phyloP scores from a whole-genome alignment of 305 asterid genomes.

The Stenogyne calaminthoides region DNA sequence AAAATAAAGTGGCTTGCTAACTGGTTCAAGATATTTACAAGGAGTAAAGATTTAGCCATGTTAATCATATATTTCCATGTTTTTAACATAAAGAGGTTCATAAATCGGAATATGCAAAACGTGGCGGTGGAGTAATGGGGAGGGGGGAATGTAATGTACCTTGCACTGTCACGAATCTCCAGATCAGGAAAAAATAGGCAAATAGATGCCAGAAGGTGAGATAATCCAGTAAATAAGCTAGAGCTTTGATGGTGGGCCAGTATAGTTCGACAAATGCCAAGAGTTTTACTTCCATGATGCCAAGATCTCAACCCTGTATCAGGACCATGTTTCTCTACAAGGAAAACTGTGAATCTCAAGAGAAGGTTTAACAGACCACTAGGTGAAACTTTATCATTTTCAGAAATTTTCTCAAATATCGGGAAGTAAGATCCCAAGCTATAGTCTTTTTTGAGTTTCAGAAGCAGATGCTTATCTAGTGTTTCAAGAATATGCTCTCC shows the following conservation, averaged over 20 bases:
- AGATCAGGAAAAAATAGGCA: slow-evolving; percentile 90
- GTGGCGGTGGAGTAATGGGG: background rate
- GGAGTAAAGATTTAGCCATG: slow-evolving; percentile 8
- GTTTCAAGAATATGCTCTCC: slow-evolving; percentile 83
- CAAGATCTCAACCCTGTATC: slow-evolving; percentile 84
- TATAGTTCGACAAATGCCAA: slow-evolving; percentile 83
- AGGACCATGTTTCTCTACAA: slow-evolving; percentile 81
- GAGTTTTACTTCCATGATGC: slow-evolving; percentile 86
- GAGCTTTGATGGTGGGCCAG: slow-evolving; percentile 81
- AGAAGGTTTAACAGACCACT: slow-evolving; percentile 74
- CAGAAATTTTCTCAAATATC: slow-evolving; percentile 77
- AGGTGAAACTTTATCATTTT: slow-evolving; percentile 72
- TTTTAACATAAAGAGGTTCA: slow-evolving; percentile 12
- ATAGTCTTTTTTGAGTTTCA: slow-evolving; percentile 68
- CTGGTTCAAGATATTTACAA: slow-evolving; percentile 21
- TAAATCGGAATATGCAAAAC: slow-evolving; percentile 19
- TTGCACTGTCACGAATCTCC: slow-evolving; percentile 95
- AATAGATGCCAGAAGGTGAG: slow-evolving; percentile 70
- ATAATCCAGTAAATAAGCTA: slow-evolving; percentile 65
- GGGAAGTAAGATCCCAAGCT: slow-evolving; percentile 82
- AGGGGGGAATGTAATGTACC: slow-evolving; percentile 45
- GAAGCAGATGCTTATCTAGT: slow-evolving; percentile 71
- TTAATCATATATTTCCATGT: slow-evolving; percentile 2
- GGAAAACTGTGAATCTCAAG: slow-evolving; percentile 60
- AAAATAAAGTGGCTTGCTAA: slow-evolving; percentile 10